These are phyloP conservation scores for Eragrostis nindensis DNA, from an alignment of 176 grass and related monocot genomes.

Conservation along the genomic window DNA sequence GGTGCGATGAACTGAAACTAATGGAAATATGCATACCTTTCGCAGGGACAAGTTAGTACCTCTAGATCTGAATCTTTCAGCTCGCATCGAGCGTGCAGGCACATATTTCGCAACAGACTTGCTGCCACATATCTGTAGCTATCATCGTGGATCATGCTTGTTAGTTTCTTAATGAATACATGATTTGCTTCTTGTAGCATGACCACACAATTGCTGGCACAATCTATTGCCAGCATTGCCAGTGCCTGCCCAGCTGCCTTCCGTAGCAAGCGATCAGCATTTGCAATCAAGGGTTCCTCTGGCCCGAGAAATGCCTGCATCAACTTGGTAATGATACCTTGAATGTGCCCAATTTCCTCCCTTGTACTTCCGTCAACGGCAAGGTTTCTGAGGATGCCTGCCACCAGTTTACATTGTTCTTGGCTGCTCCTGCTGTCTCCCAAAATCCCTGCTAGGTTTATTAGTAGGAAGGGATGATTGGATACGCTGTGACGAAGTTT, in stretches of 20 bases:
- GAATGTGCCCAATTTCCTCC: not conserved
- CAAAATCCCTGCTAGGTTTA: not conserved
- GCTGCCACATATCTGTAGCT: not conserved
- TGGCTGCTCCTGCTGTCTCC: not conserved
- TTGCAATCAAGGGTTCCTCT: not conserved
- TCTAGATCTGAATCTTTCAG: not conserved
- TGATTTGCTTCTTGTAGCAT: slow-evolving; percentile 23
- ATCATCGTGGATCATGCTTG: not conserved
- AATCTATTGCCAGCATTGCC: slow-evolving; percentile 12
- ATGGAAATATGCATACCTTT: not conserved
- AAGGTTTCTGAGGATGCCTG: slow-evolving; percentile 24
- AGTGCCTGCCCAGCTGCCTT: slow-evolving; percentile 9
- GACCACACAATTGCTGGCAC: not conserved
- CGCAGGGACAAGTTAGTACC: not conserved
- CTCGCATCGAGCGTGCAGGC: not conserved
- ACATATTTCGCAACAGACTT: slow-evolving; percentile 27
- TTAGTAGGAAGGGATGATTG: slow-evolving; percentile 21
- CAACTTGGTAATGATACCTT: not conserved
- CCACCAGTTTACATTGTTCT: not conserved
- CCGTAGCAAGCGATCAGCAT: not conserved
- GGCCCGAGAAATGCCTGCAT: slow-evolving; percentile 15
- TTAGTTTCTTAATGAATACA: not conserved
- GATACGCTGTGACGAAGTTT: not conserved
- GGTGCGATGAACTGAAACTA: too few species aligned
- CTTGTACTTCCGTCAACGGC: not conserved